Base-by-base conservation (phyloP, 129 eudicot genomes). In the Arctium lappa region DNA sequence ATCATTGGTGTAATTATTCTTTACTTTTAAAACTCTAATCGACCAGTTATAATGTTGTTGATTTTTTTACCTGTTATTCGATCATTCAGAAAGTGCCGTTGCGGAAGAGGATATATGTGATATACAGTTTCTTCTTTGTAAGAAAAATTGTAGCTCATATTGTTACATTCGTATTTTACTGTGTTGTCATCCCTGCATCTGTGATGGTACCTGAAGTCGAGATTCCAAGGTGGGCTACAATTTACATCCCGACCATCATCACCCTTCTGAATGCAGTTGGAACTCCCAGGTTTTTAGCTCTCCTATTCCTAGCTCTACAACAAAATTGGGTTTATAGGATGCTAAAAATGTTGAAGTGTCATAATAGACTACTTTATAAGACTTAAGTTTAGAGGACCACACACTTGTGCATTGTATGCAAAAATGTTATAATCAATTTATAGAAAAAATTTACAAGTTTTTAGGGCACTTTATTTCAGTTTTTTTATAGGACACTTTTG, bases 71-170 rank as follows among this genome's bases (percentile, higher is more conserved):
- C 1, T 42, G 10, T 62, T 63, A 33, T 33, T 1, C 2, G 8
- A 34, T 60, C n/a, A 46, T 69, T 12, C 30, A 85, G 88, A 85
- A 60, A 70, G 86, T 86, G 60, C 56, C 84, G 7, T 16, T 79
- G 15, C 74, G 79, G 44, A 82, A 79, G 86, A 86, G 82, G 36
- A 39, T 86, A 12, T 86, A 86, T 46, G 65, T 80, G 73, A 80
- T 80, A 30, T 80, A 46, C 71, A 72, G 77, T 68, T 80, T 80
- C 72, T 86, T 86, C 84, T 86, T 86, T 7, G 85, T 86, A 12
- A 75, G 89, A 44, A 86, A 86, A 76, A 86, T 86, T 34, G 74
- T 86, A 8, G 89, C 82, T 31, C 89, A 86, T 69, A 75, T 86
- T 12, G 86, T 83, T 75, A 83, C 89, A 6, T 86, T 82, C 18